Conservation (phyloP, 345 rosid species). For the Citrus medica region DNA sequence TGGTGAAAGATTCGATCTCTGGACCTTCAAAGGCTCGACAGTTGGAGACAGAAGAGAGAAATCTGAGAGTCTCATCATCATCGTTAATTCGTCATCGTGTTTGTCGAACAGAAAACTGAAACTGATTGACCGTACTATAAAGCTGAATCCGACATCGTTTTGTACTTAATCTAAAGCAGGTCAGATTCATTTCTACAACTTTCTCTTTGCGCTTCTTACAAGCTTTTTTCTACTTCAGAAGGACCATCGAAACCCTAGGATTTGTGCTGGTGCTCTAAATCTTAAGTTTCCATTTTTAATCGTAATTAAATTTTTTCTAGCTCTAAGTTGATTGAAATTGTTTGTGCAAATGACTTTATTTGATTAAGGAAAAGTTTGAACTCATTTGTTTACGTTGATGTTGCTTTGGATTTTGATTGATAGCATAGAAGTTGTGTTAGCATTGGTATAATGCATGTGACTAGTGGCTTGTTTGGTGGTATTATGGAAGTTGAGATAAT, state of each 20-base stretch:
- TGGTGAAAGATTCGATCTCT: constrained; percentile 27
- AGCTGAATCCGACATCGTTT: constrained; percentile 3
- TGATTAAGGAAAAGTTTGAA: not conserved
- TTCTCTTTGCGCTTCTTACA: not conserved
- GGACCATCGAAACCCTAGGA: constrained; percentile 14
- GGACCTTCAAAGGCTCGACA: constrained; percentile 2
- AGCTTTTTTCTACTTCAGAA: not conserved
- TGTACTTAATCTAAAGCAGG: not conserved
- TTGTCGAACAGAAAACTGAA: not conserved
- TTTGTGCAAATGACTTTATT: not conserved
- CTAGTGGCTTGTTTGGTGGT: not conserved
- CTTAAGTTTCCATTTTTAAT: not conserved
- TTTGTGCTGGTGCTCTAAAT: constrained; percentile 11
- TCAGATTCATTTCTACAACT: constrained; percentile 15
- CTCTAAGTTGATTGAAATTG: not conserved
- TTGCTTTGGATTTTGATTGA: constrained; percentile 5
- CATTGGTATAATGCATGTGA: not conserved
- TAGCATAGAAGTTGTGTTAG: not conserved
- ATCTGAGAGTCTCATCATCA: constrained; percentile 10
- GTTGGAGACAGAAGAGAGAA: constrained; percentile 7
- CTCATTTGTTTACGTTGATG: not conserved
- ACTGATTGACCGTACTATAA: not conserved
- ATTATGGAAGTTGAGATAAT: not conserved
- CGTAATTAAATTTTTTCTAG: not conserved
- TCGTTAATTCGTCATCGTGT: constrained; percentile 7